A percentile compares a stretch with the other conserved stretches of the same genome.
Evolutionary conservation across 352 stramenopile genomes (phyloP).

Genomic region (Phytophthora macrochlamydospora): DNA sequence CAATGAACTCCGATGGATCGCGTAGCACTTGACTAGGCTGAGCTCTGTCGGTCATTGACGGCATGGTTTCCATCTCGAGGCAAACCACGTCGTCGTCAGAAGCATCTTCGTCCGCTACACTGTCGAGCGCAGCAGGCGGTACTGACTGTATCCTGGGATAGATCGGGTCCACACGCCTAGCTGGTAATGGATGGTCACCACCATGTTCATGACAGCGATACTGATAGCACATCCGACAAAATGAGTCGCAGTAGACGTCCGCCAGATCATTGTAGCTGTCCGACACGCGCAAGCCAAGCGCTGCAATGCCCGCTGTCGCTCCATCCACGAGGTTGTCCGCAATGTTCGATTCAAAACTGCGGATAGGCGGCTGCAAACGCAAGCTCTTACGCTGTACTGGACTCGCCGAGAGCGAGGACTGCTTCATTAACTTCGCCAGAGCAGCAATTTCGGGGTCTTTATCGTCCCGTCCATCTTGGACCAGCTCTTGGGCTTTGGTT

Average conservation of each 20-base stretch:
- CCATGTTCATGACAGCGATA: conserved; percentile 93
- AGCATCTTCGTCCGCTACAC: conserved; percentile 1
- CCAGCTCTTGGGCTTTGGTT: conserved; percentile 13
- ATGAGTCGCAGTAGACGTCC: conserved; percentile 85
- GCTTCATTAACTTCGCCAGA: conserved; percentile 27
- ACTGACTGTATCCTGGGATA: conserved; percentile 48
- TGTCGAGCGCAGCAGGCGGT: conserved; percentile 12
- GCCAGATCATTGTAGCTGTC: conserved; percentile 72
- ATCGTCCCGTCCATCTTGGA: conserved; percentile 1
- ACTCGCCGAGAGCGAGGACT: conserved; percentile 16
- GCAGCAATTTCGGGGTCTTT: conserved; percentile 15
- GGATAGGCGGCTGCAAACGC: conserved; percentile 49
- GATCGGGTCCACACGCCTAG: conserved; percentile 51
- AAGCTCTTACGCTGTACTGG: conserved; percentile 12
- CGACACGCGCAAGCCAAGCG: conserved; percentile 50
- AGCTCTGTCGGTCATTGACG: no score
- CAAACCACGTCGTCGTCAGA: conserved; percentile 20
- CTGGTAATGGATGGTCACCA: conserved; percentile 71
- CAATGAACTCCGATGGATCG: conserved; percentile 58
- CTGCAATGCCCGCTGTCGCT: conserved; percentile 14
- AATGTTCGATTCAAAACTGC: conserved; percentile 67
- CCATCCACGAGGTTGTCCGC: conserved; percentile 23
- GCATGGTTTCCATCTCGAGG: background rate
- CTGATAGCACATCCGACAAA: conserved; percentile 91
- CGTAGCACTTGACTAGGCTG: conserved; percentile 3